Conservation (phyloP, 257 asterid genomes). For the Osmanthus fragrans region DNA sequence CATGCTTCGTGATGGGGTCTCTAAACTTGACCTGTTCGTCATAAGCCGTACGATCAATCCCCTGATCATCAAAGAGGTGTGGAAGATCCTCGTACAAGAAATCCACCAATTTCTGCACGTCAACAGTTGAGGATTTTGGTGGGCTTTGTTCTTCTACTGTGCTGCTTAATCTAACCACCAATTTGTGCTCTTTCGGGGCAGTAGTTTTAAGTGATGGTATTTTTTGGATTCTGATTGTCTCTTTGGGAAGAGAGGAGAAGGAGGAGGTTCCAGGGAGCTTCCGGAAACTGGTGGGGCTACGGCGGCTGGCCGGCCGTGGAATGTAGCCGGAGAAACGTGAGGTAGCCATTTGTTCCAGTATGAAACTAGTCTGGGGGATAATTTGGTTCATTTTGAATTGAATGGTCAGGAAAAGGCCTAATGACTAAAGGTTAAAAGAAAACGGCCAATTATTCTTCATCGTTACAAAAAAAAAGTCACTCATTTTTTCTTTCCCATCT, state of each 20-base stretch:
- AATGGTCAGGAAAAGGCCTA: neutral
- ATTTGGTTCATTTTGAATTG: neutral
- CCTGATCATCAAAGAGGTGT: constrained; percentile 79
- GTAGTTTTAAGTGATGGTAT: constrained; percentile 12
- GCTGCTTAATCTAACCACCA: constrained; percentile 39
- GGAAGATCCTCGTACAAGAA: constrained; percentile 79
- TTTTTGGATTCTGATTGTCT: constrained; percentile 7
- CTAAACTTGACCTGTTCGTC: constrained; percentile 72
- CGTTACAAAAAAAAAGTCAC: neutral
- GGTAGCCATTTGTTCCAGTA: constrained; percentile 37
- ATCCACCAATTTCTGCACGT: constrained; percentile 40
- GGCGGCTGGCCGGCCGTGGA: constrained; percentile 36
- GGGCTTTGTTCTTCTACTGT: neutral
- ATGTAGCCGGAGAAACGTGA: constrained; percentile 40
- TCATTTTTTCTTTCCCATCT: too few species aligned
- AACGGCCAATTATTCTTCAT: neutral
- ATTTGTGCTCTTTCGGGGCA: constrained; percentile 18
- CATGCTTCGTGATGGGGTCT: constrained; percentile 79
- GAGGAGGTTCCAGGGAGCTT: constrained; percentile 23
- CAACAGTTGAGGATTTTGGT: neutral
- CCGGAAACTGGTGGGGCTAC: constrained; percentile 34
- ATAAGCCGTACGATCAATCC: constrained; percentile 74
- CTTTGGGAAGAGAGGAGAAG: constrained; percentile 23
- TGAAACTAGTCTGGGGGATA: neutral
- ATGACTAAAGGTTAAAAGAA: neutral